Base-by-base conservation (phyloP, 169 alveolate genomes). In the Babesia ovis region DNA sequence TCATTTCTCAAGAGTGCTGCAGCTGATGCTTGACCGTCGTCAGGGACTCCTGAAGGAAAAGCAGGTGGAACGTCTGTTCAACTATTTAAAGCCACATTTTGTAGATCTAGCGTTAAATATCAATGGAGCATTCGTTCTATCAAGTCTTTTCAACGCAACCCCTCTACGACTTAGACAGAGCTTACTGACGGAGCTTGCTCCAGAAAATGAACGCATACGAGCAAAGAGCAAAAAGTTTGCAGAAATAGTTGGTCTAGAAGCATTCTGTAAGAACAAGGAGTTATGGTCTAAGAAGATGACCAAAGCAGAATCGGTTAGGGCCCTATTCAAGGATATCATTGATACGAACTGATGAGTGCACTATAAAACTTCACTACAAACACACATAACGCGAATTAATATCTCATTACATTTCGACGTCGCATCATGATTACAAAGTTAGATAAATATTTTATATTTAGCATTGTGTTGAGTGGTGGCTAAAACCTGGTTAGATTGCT, bases 1-100 rank as follows among this genome's bases (percentile, higher is more conserved):
- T n/a, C 81, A 77, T 42, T 77, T 68, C 23, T 77, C 86, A 2
- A 22, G 87, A 22, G 87, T 79, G 32, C 58, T 79, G 42, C 87
- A 79, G 70, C 41, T 41, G 37, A 35, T 79, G 61, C 69, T 79
- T 5, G 87, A 79, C 70, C 77, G 45, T 34, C 70, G 75, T 45
- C 81, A 61, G 43, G 73, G 67, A 8, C 73, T 77, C 12, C 25
- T 77, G 32, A 57, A 22, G 56, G 86, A 77, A 34, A 77, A 77
- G 59, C 54, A 39, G 27, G 42, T 64, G 11, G 39, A 20, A 55
- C 48, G 54, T 42, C 69, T 77, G 8, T 67, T 68, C 64, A 48
- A 42, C 11, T 43, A 45, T 20, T 34, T 68, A 20, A 48, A 66
- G 68, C 22, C 71, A 16, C 48, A 64, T 29, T 55, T 57, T 8